phyloP scores from a whole-genome alignment of 2,329 filamentous ascomycete genomes.

The Phaeosphaeriaceae sp. region DNA sequence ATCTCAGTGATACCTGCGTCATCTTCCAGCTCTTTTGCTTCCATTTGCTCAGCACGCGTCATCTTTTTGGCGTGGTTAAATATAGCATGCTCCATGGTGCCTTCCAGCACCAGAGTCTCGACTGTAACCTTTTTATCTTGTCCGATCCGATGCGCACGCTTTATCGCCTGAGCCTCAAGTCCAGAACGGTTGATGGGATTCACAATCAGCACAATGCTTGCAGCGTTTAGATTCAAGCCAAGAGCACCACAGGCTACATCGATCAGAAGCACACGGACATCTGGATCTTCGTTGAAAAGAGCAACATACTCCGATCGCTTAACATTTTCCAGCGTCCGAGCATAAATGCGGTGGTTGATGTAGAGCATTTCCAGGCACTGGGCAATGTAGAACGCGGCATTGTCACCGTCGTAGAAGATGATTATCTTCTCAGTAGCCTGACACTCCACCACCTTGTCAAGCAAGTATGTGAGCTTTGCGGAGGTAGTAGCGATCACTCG shows the following conservation, averaged over 20 bases:
- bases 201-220: conserved; percentile 87
- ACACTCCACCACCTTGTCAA: conserved; percentile 73
- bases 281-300: conserved; percentile 73
- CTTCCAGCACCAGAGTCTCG: conserved; percentile 81
- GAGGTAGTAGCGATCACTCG: conserved; percentile 81
- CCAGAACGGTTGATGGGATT: conserved; percentile 85
- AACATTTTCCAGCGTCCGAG: conserved; percentile 65
- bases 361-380: conserved; percentile 78
- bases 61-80: conserved; percentile 75
- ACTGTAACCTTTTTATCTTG: conserved; percentile 80
- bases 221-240: conserved; percentile 82
- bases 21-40: conserved; percentile 65
- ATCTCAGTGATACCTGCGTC: conserved; percentile 65
- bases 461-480: conserved; percentile 84
- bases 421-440: conserved; percentile 82
- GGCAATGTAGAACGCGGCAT: conserved; percentile 84
- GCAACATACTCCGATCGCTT: conserved; percentile 77
- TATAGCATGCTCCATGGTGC: conserved; percentile 86
- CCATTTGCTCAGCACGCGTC: conserved; percentile 66
- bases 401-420: conserved; percentile 90
- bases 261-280: conserved; percentile 83
- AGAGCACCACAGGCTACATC: conserved; percentile 89
- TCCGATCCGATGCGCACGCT: conserved; percentile 85
- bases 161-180: conserved; percentile 89
- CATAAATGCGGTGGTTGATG: conserved; percentile 70